A percentile compares a stretch with the other conserved stretches of the same genome.
Evolutionary conservation across 768 basidiomycete species (phyloP).

Genomic region (Suillus placidus): DNA sequence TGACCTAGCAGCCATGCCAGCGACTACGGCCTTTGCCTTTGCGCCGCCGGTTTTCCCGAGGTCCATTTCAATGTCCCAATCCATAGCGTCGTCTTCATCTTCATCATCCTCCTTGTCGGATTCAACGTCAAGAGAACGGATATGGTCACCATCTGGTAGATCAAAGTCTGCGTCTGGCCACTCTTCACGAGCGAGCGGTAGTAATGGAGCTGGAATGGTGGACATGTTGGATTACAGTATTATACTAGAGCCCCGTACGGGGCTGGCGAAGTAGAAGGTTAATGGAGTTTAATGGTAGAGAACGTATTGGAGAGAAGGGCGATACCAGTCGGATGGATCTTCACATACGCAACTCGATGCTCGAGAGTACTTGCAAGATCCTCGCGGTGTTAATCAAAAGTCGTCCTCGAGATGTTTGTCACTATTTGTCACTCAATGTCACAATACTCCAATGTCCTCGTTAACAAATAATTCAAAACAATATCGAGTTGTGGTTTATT

Average conservation of each 20-base stretch:
- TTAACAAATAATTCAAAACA: conserved; percentile 26
- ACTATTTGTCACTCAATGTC: conserved; percentile 13
- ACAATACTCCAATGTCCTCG: background rate
- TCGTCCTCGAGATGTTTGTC: conserved; percentile 11
- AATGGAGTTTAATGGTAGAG: conserved; percentile 15
- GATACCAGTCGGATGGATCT: conserved; percentile 11
- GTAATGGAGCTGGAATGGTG: conserved; percentile 60
- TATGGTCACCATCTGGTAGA: conserved; percentile 71
- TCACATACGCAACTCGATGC: conserved; percentile 9
- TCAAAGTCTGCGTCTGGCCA: conserved; percentile 91
- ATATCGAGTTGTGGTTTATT: conserved; percentile 6
- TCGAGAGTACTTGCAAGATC: background rate
- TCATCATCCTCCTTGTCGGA: conserved; percentile 67
- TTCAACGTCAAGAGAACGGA: conserved; percentile 59
- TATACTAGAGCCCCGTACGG: conserved; percentile 24
- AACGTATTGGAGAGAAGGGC: conserved; percentile 9
- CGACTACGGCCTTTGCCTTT: conserved; percentile 43
- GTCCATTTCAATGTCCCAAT: conserved; percentile 83
- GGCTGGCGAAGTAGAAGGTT: conserved; percentile 22
- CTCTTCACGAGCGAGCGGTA: conserved; percentile 64
- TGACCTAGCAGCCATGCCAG: conserved; percentile 43
- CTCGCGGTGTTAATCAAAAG: background rate
- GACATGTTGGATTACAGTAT: conserved; percentile 47
- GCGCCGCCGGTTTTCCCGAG: conserved; percentile 59
- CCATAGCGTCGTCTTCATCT: conserved; percentile 60